Percentiles rank a stretch among this genome's conserved stretches.
Conservation (phyloP, 345 rosid genomes). For the Tarenaya hassleriana region DNA sequence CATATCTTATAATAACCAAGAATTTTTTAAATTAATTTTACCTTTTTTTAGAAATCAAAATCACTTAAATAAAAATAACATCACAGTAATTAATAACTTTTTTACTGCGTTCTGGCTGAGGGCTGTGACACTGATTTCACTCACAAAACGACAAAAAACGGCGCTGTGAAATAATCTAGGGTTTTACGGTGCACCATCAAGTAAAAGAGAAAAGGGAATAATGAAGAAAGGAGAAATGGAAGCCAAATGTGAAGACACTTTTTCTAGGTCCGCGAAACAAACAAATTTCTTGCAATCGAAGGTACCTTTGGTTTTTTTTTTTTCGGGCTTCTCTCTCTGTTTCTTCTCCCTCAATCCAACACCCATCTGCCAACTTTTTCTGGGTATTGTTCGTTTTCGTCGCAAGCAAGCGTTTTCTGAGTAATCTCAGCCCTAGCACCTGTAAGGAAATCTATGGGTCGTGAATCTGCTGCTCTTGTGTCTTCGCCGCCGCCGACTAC, state of each 20-base stretch:
- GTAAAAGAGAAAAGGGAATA: neutral
- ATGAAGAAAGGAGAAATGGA: neutral
- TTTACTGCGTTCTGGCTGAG: too few species aligned
- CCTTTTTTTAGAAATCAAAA: too few species aligned
- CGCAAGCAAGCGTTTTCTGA: neutral
- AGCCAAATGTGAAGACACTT: neutral
- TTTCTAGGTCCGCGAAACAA: conserved; percentile 1
- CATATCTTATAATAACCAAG: too few species aligned
- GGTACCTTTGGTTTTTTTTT: conserved; percentile 36
- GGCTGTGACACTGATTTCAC: neutral
- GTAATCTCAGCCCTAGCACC: neutral
- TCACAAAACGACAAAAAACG: neutral
- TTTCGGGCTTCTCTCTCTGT: neutral
- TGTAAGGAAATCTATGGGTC: conserved; percentile 16
- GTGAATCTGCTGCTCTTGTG: conserved; percentile 12
- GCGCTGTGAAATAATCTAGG: neutral
- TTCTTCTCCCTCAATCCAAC: conserved; percentile 46
- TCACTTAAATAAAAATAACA: too few species aligned
- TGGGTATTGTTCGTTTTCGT: neutral
- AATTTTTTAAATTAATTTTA: too few species aligned
- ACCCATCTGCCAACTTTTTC: neutral
- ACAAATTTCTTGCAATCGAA: conserved; percentile 61
- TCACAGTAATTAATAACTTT: too few species aligned
- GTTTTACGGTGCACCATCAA: neutral
- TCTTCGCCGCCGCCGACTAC: conserved; percentile 1